Conservation (phyloP, 2,329 filamentous ascomycete genomes). For the Didymella keratinophila region DNA sequence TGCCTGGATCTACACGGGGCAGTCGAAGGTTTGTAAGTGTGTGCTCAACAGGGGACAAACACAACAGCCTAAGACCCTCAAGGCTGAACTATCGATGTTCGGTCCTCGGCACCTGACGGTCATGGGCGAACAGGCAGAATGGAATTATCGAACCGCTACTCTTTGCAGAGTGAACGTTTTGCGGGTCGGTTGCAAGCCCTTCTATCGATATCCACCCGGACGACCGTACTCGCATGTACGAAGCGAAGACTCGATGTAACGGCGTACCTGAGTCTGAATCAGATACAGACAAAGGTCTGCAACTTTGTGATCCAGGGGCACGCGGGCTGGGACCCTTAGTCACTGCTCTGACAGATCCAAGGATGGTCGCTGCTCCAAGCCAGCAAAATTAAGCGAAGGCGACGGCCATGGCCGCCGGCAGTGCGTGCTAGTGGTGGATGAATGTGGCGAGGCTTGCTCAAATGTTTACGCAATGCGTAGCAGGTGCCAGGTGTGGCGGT, state of each 20-base stretch:
- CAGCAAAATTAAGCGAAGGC: conserved; percentile 10
- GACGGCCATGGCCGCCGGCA: neutral
- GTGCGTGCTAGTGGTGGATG: neutral
- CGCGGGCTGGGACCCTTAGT: neutral
- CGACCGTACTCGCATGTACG: neutral
- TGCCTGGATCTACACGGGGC: conserved; percentile 3
- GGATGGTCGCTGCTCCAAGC: neutral
- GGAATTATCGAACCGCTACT: conserved; percentile 4
- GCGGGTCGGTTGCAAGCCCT: conserved; percentile 3
- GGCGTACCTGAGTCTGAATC: neutral
- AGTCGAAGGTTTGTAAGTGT: conserved; percentile 10
- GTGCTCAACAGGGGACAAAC: conserved; percentile 1
- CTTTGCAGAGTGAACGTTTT: conserved; percentile 2
- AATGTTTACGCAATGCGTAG: neutral
- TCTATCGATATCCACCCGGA: conserved; percentile 9
- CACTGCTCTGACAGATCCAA: conserved; percentile 3
- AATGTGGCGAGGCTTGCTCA: conserved; percentile 1
- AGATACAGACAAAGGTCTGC: conserved; percentile 1
- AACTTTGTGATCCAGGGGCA: conserved; percentile 6
- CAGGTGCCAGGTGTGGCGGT: conserved; percentile 4
- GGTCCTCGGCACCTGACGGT: neutral
- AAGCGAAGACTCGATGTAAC: conserved; percentile 2
- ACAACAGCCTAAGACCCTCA: neutral
- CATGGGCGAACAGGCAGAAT: conserved; percentile 1
- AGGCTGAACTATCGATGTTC: conserved; percentile 4